These are phyloP conservation scores for Kwoniella dejecticola DNA, from an alignment of 768 basidiomycete genomes.

Conservation along the genomic window DNA sequence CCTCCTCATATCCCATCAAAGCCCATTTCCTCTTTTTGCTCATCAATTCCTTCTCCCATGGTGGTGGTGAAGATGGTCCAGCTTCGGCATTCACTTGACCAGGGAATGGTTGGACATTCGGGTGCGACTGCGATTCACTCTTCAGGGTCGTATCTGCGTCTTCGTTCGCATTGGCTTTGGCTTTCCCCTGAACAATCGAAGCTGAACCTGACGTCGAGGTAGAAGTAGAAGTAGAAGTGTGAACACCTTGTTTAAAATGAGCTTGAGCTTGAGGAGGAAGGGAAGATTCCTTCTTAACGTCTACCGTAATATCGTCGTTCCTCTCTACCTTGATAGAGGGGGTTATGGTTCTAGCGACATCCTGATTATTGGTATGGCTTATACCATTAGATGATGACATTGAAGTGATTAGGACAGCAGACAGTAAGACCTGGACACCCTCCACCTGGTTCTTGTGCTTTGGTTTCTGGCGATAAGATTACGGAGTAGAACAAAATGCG, in stretches of 20 bases:
- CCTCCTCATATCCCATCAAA: conserved; percentile 10
- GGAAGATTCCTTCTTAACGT: conserved; percentile 5
- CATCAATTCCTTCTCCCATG: conserved; percentile 8
- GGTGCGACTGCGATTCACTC: background rate
- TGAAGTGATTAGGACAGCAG: background rate
- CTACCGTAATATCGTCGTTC: background rate
- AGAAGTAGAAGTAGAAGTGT: background rate
- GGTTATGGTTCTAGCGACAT: background rate
- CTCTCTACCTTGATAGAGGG: background rate
- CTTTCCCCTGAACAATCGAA: no score
- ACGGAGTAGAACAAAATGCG: background rate
- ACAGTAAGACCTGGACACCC: conserved; percentile 1
- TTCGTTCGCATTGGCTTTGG: no score
- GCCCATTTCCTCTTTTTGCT: conserved; percentile 21
- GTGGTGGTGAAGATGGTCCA: conserved; percentile 10
- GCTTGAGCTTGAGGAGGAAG: background rate
- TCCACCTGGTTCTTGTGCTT: conserved; percentile 1
- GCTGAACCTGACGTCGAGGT: background rate
- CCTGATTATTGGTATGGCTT: background rate
- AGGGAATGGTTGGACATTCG: background rate
- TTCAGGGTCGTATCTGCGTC: no score
- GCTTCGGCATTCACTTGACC: conserved; percentile 20
- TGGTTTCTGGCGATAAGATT: conserved; percentile 2
- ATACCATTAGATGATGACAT: background rate
- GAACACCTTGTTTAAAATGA: background rate